Evolutionary conservation across 2,329 filamentous ascomycete species (phyloP), one percentile per base, ranked within the genome.

Genomic region (Colletotrichum tropicale): DNA sequence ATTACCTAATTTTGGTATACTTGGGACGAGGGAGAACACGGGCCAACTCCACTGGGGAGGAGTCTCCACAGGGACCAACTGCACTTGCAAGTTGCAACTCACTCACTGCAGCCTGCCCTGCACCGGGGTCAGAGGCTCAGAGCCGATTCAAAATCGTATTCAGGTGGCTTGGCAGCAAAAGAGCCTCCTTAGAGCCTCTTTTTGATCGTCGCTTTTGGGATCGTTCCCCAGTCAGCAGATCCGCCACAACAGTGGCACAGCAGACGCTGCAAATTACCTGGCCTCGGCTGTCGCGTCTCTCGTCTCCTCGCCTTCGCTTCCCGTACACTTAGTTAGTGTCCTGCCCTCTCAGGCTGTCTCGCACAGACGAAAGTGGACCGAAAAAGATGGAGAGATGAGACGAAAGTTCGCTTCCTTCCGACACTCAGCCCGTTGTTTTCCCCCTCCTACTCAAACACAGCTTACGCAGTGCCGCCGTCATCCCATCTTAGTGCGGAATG

Each of bases 1-100:
- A 65, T 73, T 75, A 69, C 70, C 56, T 75, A 75, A 73, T 55
- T 71, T 75, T 60, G 70, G 73, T 52, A 52, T 52, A 52, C 43
- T 24, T 52, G 43, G 43, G 43, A 52, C 43, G 43, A 30, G 48
- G 56, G 24, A 36, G 24, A 36, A 36, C 43, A 52, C 43, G 43
- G 43, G 43, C 43, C n/a, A 52, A 52, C 43, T 52, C 43, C n/a
- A 52, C 43, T 52, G 12, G 38, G 38, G 18, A 18, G 16, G 36
- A n/a, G 9, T 48, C 24, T 21, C 32, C 38, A 43, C 38, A 43
- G 38, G 38, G 38, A n/a, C 38, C 18, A 43, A 43, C 38, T 43
- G 9, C 38, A 36, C 34, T 36, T 36, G 34, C 30, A 28, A 28
- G 6, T 28, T 28, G 26, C 30, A 34, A 43, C 36, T 43, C 38